Conservation (phyloP, 2,329 filamentous ascomycete species). For the Emmonsia crescens region DNA sequence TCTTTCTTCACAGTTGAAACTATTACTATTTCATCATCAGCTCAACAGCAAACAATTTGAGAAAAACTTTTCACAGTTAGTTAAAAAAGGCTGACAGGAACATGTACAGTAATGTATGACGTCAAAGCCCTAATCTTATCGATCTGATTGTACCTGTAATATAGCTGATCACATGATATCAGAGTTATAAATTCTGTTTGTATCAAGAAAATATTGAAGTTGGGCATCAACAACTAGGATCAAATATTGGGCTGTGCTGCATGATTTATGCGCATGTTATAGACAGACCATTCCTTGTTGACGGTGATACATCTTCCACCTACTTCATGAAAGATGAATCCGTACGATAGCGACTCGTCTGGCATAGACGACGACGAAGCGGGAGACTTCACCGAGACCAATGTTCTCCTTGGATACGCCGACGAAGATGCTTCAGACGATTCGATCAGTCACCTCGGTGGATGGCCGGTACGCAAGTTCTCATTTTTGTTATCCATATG, state of each 20-base stretch:
- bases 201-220: neutral
- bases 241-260: neutral
- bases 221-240: neutral
- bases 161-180: neutral
- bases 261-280: neutral
- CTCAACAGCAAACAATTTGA: too few species aligned
- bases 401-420: slow-evolving; percentile 82
- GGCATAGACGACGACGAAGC: slow-evolving; percentile 50
- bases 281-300: neutral
- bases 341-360: slow-evolving; percentile 81
- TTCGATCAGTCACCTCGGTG: slow-evolving; percentile 76
- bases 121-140: slow-evolving; percentile 1
- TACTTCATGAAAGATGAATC: slow-evolving; percentile 28
- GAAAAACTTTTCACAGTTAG: too few species aligned
- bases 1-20: too few species aligned
- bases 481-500: neutral
- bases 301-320: neutral
- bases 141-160: neutral
- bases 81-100: too few species aligned
- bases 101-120: neutral
- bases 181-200: neutral
- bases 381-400: slow-evolving; percentile 48
- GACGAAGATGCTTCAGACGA: slow-evolving; percentile 70
- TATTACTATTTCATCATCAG: too few species aligned
- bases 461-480: slow-evolving; percentile 58